phyloP scores from a whole-genome alignment of 345 rosid species.

The Sisymbrium altissimum region DNA sequence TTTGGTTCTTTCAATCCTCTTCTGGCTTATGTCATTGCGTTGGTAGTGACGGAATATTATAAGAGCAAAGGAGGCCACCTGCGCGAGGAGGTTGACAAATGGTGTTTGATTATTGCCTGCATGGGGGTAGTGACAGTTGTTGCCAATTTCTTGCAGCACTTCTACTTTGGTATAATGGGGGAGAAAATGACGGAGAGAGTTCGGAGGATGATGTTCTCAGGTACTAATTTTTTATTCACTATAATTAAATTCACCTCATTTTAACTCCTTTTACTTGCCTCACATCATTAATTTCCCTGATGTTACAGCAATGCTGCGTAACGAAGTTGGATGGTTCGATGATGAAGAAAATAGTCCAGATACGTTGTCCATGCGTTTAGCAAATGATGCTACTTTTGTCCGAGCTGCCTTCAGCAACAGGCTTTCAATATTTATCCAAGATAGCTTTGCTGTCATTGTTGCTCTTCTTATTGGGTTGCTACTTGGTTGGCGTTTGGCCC shows the following conservation, averaged over 20 bases:
- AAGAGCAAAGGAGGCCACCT: conserved; percentile 39
- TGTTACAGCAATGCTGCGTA: conserved; percentile 92
- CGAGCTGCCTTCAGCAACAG: conserved; percentile 99
- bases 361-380: conserved; percentile 96
- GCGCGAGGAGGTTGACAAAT: conserved; percentile 75
- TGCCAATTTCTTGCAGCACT: conserved; percentile 97
- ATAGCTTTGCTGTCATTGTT: conserved; percentile 83
- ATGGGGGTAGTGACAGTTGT: conserved; percentile 98
- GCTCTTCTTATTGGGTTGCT: conserved; percentile 86
- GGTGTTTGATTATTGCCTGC: conserved; percentile 98
- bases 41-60: conserved; percentile 81
- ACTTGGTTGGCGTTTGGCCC: conserved; percentile 91
- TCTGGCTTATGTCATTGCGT: conserved; percentile 83
- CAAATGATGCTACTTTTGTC: conserved; percentile 99
- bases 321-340: conserved; percentile 99
- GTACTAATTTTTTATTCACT: conserved; percentile 37
- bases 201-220: conserved; percentile 99
- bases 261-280: conserved; percentile 28
- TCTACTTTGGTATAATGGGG: conserved; percentile 99
- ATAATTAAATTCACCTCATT: not conserved
- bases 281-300: conserved; percentile 18
- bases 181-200: conserved; percentile 99
- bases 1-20: conserved; percentile 98
- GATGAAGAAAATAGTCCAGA: conserved; percentile 96
- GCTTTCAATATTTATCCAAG: conserved; percentile 97